Conservation (phyloP, 208 protist species). For the Crithidia fasciculata region DNA sequence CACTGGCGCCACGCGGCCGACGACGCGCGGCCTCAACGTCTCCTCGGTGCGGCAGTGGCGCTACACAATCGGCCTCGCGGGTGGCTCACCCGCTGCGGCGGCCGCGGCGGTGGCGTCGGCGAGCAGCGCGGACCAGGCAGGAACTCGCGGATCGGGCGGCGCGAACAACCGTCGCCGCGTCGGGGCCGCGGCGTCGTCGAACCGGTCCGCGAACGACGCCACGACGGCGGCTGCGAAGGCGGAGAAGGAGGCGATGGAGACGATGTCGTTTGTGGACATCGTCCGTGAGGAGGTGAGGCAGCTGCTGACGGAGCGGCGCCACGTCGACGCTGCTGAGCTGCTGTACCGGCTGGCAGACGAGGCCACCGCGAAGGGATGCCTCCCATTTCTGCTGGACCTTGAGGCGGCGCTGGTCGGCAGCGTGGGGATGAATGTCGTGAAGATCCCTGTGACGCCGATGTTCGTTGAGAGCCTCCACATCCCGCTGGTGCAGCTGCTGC, state of each 20-base stretch:
- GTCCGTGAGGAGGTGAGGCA: constrained; percentile 72
- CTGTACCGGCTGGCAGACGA: constrained; percentile 62
- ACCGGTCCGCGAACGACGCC: background rate
- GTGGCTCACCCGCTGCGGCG: constrained; percentile 10
- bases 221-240: constrained; percentile 10
- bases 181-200: background rate
- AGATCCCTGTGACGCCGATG: constrained; percentile 69
- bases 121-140: constrained; percentile 12
- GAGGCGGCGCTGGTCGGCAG: constrained; percentile 65
- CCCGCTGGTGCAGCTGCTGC: constrained; percentile 76
- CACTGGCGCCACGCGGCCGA: constrained; percentile 37
- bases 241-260: constrained; percentile 41
- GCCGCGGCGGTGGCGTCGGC: constrained; percentile 14
- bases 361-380: constrained; percentile 57
- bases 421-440: constrained; percentile 46
- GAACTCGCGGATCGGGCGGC: background rate
- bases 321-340: constrained; percentile 72
- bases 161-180: constrained; percentile 5
- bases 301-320: constrained; percentile 68
- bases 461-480: constrained; percentile 83
- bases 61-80: constrained; percentile 35
- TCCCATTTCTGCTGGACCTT: constrained; percentile 70
- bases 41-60: constrained; percentile 71
- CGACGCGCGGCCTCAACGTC: constrained; percentile 74
- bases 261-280: constrained; percentile 68